These are phyloP conservation scores for Salvia splendens DNA, from an alignment of 257 asterid genomes.

Conservation along the genomic window DNA sequence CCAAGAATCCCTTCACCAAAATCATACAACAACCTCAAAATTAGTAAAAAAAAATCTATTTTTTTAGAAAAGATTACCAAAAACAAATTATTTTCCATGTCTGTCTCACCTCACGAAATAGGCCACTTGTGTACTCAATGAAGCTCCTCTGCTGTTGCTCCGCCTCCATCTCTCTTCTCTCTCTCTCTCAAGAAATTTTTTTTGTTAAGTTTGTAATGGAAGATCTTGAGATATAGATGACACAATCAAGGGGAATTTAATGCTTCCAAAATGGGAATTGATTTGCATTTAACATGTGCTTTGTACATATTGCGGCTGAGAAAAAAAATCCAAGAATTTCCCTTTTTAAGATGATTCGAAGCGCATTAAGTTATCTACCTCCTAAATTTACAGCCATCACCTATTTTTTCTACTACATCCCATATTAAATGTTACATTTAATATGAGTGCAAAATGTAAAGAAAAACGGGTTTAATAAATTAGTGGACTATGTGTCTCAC, in stretches of 20 bases:
- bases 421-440: too few relatives aligned
- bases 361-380: background rate
- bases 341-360: background rate
- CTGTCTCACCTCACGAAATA: conserved; percentile 59
- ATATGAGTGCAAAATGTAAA: too few relatives aligned
- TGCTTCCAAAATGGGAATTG: conserved; percentile 21
- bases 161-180: conserved; percentile 50
- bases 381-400: background rate
- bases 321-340: background rate
- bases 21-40: background rate
- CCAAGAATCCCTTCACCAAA: conserved; percentile 68
- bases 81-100: background rate
- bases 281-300: conserved; percentile 11
- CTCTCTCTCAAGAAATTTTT: background rate
- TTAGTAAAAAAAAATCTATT: too few relatives aligned
- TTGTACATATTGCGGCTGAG: background rate
- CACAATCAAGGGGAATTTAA: conserved; percentile 27
- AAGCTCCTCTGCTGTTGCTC: conserved; percentile 67
- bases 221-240: conserved; percentile 25
- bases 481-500: too few relatives aligned
- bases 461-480: too few relatives aligned
- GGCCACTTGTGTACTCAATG: conserved; percentile 47
- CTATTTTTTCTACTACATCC: too few relatives aligned
- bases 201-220: background rate
- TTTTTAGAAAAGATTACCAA: too few relatives aligned